Evolutionary conservation across 306 rosid species (phyloP).

Genomic region (Sicyos baderoa): DNA sequence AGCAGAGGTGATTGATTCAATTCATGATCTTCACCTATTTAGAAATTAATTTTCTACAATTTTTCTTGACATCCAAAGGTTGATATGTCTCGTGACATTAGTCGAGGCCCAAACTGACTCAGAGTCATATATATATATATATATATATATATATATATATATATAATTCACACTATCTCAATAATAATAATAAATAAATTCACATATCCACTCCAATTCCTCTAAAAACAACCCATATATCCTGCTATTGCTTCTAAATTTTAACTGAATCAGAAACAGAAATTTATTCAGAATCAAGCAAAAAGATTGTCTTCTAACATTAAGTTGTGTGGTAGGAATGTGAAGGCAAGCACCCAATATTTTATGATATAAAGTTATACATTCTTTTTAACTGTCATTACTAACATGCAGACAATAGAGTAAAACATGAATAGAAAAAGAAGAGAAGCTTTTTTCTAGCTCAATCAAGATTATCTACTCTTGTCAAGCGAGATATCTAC

Average conservation of each 20-base stretch:
- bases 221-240: background rate
- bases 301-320: background rate
- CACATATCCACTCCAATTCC: background rate
- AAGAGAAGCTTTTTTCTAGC: background rate
- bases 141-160: too few relatives aligned
- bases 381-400: constrained; percentile 3
- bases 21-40: too few relatives aligned
- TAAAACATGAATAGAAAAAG: constrained; percentile 7
- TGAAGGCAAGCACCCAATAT: constrained; percentile 8
- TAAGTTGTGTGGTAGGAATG: background rate
- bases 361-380: constrained; percentile 10
- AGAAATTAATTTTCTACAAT: too few relatives aligned
- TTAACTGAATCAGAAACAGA: background rate
- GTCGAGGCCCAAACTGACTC: too few relatives aligned
- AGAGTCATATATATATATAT: too few relatives aligned
- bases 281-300: background rate
- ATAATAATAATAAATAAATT: too few relatives aligned
- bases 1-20: too few relatives aligned
- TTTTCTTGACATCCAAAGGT: too few relatives aligned
- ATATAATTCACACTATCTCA: background rate
- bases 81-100: too few relatives aligned
- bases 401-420: background rate
- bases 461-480: constrained; percentile 14
- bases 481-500: constrained; percentile 25
- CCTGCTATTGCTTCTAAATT: background rate